Conservation (phyloP, 495 filamentous ascomycete species). For the Bathelium albidoporum region DNA sequence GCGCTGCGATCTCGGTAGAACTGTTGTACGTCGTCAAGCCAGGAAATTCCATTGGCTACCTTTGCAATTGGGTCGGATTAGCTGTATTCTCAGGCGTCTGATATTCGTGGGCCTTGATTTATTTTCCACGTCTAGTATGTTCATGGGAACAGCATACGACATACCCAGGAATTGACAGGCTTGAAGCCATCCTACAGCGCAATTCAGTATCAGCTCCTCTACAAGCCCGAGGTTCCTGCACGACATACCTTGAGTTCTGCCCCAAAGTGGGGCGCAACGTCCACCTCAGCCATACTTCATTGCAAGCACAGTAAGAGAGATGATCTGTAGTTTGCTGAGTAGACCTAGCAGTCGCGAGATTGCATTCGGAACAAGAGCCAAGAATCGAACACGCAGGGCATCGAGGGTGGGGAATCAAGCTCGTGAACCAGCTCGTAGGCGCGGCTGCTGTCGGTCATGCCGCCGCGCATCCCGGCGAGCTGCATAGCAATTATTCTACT, state of each 20-base stretch:
- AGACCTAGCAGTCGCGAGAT: not conserved
- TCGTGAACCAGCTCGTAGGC: not conserved
- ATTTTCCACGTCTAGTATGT: not conserved
- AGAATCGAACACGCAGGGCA: not conserved
- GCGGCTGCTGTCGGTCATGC: not conserved
- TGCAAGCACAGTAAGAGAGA: not conserved
- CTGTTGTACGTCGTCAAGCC: conserved; percentile 92
- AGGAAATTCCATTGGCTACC: conserved; percentile 76
- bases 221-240: conserved; percentile 45
- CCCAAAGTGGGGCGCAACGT: conserved; percentile 21
- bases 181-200: not conserved
- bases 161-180: not conserved
- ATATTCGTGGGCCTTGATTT: not conserved
- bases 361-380: not conserved
- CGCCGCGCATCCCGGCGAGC: not conserved
- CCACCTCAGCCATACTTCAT: conserved; percentile 22
- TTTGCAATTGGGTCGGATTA: conserved; percentile 24
- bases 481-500: not conserved
- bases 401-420: not conserved
- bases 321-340: not conserved
- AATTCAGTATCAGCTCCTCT: conserved; percentile 65
- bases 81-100: conserved; percentile 18
- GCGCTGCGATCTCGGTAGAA: conserved; percentile 90
- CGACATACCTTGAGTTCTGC: conserved; percentile 18
- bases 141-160: not conserved